These are phyloP conservation scores for Plasmopara viticola DNA, from an alignment of 352 stramenopile genomes.

Conservation along the genomic window DNA sequence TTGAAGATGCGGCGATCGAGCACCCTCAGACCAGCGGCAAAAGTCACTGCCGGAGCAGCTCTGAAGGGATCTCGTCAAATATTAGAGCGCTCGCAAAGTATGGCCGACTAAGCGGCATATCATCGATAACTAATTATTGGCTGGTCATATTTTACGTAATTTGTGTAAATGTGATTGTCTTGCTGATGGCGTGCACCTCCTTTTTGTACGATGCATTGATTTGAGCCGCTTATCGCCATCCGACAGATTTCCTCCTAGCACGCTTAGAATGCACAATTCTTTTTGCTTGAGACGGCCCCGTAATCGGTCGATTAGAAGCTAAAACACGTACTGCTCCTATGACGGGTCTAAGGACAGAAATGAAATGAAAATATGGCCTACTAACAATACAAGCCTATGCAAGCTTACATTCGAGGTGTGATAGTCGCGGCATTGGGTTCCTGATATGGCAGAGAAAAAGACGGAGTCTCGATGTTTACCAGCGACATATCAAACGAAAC, in stretches of 20 bases:
- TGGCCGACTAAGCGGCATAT: slow-evolving; percentile 15
- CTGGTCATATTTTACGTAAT: slow-evolving; percentile 28
- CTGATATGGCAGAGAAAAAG: slow-evolving; percentile 16
- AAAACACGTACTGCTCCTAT: slow-evolving; percentile 37
- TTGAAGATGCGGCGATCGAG: slow-evolving; percentile 47
- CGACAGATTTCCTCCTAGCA: slow-evolving; percentile 56
- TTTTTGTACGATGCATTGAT: slow-evolving; percentile 4
- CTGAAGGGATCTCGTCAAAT: slow-evolving; percentile 24
- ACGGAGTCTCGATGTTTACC: slow-evolving; percentile 8
- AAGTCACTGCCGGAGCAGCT: slow-evolving; percentile 15
- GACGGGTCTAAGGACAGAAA: slow-evolving; percentile 13
- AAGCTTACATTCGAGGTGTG: slow-evolving; percentile 37
- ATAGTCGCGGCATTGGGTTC: slow-evolving; percentile 22
- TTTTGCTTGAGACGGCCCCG: slow-evolving; percentile 14
- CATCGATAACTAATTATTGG: slow-evolving; percentile 14
- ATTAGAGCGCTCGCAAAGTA: slow-evolving; percentile 27
- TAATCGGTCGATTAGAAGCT: slow-evolving; percentile 22
- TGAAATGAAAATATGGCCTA: slow-evolving; percentile 2
- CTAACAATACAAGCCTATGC: not conserved
- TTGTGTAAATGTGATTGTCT: slow-evolving; percentile 13
- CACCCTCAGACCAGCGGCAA: slow-evolving; percentile 10
- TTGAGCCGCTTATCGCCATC: slow-evolving; percentile 39
- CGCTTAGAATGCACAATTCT: slow-evolving; percentile 30
- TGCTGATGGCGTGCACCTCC: not conserved
- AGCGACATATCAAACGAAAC: slow-evolving; percentile 54